Evolutionary conservation across 257 asterid species (phyloP), one percentile per base, ranked within the genome.

Genomic region (Rubia yunnanensis): DNA sequence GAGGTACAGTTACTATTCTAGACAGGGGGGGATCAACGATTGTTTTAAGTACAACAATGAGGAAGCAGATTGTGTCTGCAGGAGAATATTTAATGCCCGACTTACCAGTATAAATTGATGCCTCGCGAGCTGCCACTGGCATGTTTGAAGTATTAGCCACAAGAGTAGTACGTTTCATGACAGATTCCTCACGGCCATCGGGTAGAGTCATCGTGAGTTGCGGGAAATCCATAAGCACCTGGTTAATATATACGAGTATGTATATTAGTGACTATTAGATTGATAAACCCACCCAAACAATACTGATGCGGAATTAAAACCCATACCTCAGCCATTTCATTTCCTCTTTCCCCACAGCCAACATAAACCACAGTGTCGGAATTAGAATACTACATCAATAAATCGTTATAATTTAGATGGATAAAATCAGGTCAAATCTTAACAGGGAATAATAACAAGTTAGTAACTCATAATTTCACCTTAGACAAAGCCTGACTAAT

Each of bases 51-150:
- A 15, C 30, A 32, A n/a, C 39, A 26, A 34, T 36, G 26, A 50
- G 46, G 1, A 34, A 61, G 31, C 17, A 32, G 36, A 48, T 26
- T 14, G 48, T 48, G 8, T 28, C 32, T 10, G 22, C 72, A 48
- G 38, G 11, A 31, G 69, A 13, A 46, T 18, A 57, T 46, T 10
- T 52, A 66, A 50, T 50, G 72, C 56, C 62, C 32, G 59, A 57
- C 20, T 70, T 63, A 91, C 98, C 98, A 35, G 98, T 92, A 80
- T 94, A 94, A 69, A 94, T 94, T 58, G 99, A 94, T 72, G 99
- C 99, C 83, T 94, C 99, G 72, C 97, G 97, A 73, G 99, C 99
- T 81, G 99, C 99, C 91, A 94, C 99, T 0, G 97, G 99, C 99
- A 94, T 94, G 71, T 94, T 94, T 64, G 99, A 94, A 74, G 99